Base-by-base conservation (phyloP, 139 green algal species). In the Klebsormidium nitens region DNA sequence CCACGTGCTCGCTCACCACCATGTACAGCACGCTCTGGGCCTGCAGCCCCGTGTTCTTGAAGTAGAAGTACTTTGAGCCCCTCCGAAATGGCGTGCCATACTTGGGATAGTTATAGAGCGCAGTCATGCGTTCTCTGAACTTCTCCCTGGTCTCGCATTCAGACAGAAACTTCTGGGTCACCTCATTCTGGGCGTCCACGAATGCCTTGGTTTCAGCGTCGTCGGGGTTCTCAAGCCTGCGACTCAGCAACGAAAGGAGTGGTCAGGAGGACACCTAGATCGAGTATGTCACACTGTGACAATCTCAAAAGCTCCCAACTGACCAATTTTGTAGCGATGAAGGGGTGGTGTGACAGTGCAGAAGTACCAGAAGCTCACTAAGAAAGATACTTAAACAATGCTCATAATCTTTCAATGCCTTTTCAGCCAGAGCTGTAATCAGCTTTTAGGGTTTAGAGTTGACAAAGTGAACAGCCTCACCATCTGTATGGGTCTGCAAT, bases 191-290 rank as follows among this genome's bases (percentile, higher is more conserved):
- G 0, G 74, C 81, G 29, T 83, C 76, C 31, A 96, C 88, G 65
- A 96, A 94, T 36, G 69, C 73, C 32, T 82, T 69, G 0, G 89
- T 95, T 61, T 92, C 88, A 1, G 80, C 46, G 0, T 62, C 52
- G 40, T 96, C 91, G 0, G 90, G 89, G 71, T 96, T 88, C 69
- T 97, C 91, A 39, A 97, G 83, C 86, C 86, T 96, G 5, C 84
- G 67, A 52, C 14, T 52, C 44, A 52, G 44, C 44, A 17, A 52
- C 14, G 17, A 52, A 52, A 17, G 44, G 14, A 52, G n/a, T n/a
- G n/a, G n/a, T n/a, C n/a, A n/a, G n/a, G n/a, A n/a, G n/a, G n/a
- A n/a, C n/a, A n/a, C n/a, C n/a, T n/a, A n/a, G n/a, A n/a, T n/a
- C n/a, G n/a, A n/a, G n/a, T n/a, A n/a, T n/a, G n/a, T n/a, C n/a